These are phyloP conservation scores for Colletotrichum sp. DNA, from an alignment of 2,329 filamentous ascomycete genomes.

Conservation along the genomic window DNA sequence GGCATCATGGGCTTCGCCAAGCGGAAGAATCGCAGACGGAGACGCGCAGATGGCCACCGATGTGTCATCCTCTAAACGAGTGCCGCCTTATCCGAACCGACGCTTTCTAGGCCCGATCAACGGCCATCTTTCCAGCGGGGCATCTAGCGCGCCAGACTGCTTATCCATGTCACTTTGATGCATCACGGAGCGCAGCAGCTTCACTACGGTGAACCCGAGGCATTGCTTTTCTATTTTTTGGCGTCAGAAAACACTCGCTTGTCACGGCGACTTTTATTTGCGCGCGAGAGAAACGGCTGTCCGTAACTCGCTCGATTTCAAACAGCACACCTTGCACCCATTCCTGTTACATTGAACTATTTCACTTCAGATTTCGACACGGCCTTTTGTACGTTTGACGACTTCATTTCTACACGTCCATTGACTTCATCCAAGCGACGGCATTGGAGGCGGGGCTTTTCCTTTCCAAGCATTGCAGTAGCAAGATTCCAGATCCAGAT, in stretches of 20 bases:
- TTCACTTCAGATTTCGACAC: not conserved
- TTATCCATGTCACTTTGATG: not conserved
- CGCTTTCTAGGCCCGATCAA: not conserved
- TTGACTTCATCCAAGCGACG: not conserved
- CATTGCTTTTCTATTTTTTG: not conserved
- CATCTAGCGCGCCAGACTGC: not conserved
- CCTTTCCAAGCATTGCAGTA: not conserved
- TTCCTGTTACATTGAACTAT: not conserved
- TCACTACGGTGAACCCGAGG: not conserved
- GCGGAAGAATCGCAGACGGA: slow-evolving; percentile 32
- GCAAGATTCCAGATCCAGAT: not conserved
- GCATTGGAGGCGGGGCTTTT: not conserved
- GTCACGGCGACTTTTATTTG: not conserved
- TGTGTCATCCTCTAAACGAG: slow-evolving; percentile 25
- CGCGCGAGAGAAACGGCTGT: not conserved
- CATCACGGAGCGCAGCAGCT: not conserved
- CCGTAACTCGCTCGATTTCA: not conserved
- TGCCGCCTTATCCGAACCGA: not conserved
- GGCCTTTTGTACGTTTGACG: slow-evolving; percentile 17
- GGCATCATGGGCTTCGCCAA: slow-evolving; percentile 35
- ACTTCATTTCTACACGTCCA: not conserved
- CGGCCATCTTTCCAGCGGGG: not conserved
- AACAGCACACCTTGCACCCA: not conserved
- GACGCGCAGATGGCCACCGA: slow-evolving; percentile 27
- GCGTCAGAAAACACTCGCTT: not conserved